Evolutionary conservation across 2,329 filamentous ascomycete species (phyloP), one percentile per base, ranked within the genome.

Genomic region (Trichoderma aggressivum): DNA sequence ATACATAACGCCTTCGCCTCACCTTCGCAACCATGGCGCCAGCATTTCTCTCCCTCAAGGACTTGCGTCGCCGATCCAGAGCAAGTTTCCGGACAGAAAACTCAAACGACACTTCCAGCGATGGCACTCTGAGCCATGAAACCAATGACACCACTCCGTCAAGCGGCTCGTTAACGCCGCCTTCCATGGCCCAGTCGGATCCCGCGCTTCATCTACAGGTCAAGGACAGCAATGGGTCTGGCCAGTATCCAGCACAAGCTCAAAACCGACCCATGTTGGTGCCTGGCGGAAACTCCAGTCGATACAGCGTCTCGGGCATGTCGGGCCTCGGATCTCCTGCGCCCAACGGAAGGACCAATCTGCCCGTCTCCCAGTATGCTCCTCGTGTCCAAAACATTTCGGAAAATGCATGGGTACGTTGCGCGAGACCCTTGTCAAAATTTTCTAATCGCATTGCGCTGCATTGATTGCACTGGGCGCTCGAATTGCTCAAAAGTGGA

Each of bases 361-460:
- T 88, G 73, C 88, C 91, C 8, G 87, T 90, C 21, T 97, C 94
- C 68, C 89, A 91, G 56, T 95, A 93, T 81, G 92, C 94, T 34
- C 94, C 95, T 28, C 89, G 89, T 75, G 88, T 98, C 50, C 83
- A 91, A 56, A 97, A 94, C 39, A 85, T 97, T 50, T 85, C 89
- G 11, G 93, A 97, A 74, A 92, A 92, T 75, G 90, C 93, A 71
- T 97, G 94, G 92, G 94, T 97, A 87, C 76, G 90, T 84, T 62
- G 72, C 73, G n/a, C 32, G 30, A 14, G 21, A 32, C 4, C 36
- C 30, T 24, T 50, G 21, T 56, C n/a, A 5, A 18, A 6, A 7
- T 14, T 4, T 18, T 28, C 16, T 0, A 34, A 2, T 16, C 30
- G 26, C 28, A 28, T 53, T 26, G 21, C 18, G 24, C 18, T 30